Evolutionary conservation across 768 basidiomycete species (phyloP), one percentile per base, ranked within the genome.

Genomic region (Calocybe gangraenosa): DNA sequence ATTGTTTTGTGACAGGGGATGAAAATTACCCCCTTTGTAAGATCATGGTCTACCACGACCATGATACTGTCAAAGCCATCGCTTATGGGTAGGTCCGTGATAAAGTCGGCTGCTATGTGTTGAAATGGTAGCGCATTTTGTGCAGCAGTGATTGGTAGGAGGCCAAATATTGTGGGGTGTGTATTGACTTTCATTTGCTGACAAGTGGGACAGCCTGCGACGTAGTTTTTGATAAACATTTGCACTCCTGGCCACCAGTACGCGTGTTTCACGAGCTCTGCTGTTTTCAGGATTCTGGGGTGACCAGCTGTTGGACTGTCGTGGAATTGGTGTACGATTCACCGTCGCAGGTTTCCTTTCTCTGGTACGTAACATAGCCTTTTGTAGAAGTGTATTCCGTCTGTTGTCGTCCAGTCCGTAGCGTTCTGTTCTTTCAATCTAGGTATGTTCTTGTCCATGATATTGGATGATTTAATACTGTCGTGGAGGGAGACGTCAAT

Each of bases 81-180:
- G 1, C 55, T 55, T 6, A 47, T 33, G 0, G 66, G 70, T 0
- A 71, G 51, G 11, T 61, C 46, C 1, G 42, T 55, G 41, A 70
- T 64, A 15, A 63, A 51, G 41, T 28, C 25, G 6, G 11, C 11
- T 5, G 25, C 11, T 5, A 28, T 28, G 6, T 28, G 6, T 6
- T 5, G 11, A 11, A 28, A 28, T 6, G 25, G 25, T 28, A 6
- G 5, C 11, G 25, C 25, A 6, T 28, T 11, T 75, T 67, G 42
- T 67, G 58, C 1, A 60, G 56, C 6, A 70, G 58, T 5, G 52
- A 50, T 2, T 49, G 15, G 70, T 71, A 74, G 6, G 36, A 28
- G 25, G 25, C 6, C 25, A 6, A 47, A 14, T 36, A 23, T n/a
- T n/a, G 8, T 9, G 53, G 55, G 8, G 48, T 49, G 3, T 6